Evolutionary conservation across 2,329 filamentous ascomycete species (phyloP).

Genomic region (Blastomyces percursus): DNA sequence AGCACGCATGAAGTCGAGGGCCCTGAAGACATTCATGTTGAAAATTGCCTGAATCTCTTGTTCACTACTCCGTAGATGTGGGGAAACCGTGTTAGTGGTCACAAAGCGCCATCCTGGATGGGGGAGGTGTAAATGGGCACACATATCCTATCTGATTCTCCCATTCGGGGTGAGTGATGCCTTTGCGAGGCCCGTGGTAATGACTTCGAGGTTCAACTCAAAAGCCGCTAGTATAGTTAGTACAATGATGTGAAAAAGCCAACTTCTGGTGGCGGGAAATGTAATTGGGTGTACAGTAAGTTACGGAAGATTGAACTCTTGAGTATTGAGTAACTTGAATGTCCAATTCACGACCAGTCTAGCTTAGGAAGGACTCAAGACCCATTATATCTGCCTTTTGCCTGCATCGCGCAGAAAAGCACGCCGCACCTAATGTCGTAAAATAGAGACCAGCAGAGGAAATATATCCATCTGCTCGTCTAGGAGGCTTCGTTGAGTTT

Average conservation of each 20-base stretch:
- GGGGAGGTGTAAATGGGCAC: neutral
- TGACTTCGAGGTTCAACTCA: slow-evolving; percentile 21
- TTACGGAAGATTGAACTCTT: neutral
- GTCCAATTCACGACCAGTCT: neutral
- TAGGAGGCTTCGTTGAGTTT: no score
- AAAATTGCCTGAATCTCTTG: slow-evolving; percentile 23
- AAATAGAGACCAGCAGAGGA: neutral
- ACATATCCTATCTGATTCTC: slow-evolving; percentile 20
- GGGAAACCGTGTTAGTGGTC: neutral
- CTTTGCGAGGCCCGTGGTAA: slow-evolving; percentile 14
- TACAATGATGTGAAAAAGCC: neutral
- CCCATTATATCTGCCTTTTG: neutral
- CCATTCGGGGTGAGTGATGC: slow-evolving; percentile 17
- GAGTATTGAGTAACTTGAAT: neutral
- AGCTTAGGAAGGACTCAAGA: neutral
- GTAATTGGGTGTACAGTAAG: neutral
- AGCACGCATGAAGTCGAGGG: slow-evolving; percentile 27
- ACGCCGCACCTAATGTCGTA: neutral
- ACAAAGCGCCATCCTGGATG: neutral
- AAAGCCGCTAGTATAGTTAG: slow-evolving; percentile 27
- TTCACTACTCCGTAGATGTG: slow-evolving; percentile 7
- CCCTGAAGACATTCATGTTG: slow-evolving; percentile 31
- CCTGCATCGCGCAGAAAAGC: neutral
- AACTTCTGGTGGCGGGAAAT: neutral
- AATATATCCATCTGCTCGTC: no score